phyloP scores from a whole-genome alignment of 805 yeast genomes.

The Ogataea henricii region DNA sequence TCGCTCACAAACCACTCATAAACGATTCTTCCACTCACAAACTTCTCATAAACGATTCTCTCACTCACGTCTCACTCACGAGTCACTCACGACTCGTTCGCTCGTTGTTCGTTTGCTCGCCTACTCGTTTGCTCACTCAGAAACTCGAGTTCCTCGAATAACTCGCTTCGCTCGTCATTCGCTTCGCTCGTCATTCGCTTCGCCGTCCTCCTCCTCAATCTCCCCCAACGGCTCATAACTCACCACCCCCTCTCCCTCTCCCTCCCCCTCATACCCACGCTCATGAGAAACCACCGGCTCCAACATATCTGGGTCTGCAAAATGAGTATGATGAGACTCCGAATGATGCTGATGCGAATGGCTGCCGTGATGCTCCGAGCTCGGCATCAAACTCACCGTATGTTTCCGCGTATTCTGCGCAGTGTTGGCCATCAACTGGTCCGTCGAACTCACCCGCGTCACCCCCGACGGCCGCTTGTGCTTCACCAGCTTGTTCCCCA shows the following conservation, averaged over 20 bases:
- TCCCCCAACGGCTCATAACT: constrained; percentile 12
- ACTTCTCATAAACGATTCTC: no score
- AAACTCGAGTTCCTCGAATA: no score
- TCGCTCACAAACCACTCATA: no score
- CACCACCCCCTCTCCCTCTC: constrained; percentile 6
- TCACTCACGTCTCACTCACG: no score
- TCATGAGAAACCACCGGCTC: constrained; percentile 15
- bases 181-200: neutral
- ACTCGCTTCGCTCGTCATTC: no score
- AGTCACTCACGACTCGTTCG: no score
- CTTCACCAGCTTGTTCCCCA: constrained; percentile 66
- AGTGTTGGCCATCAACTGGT: constrained; percentile 13
- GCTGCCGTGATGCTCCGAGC: neutral
- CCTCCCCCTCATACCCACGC: constrained; percentile 1
- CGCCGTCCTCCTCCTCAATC: constrained; percentile 12
- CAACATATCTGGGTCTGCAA: constrained; percentile 30
- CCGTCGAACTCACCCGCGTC: constrained; percentile 2
- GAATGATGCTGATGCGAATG: constrained; percentile 20
- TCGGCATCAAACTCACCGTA: neutral
- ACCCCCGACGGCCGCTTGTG: constrained; percentile 11
- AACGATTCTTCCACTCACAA: no score
- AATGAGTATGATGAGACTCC: constrained; percentile 10
- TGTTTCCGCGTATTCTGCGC: constrained; percentile 9
- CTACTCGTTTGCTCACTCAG: no score
- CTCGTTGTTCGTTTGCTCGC: no score